Evolutionary conservation across 179 eudicot genomes (phyloP).

Genomic region (Beta macrorhiza): DNA sequence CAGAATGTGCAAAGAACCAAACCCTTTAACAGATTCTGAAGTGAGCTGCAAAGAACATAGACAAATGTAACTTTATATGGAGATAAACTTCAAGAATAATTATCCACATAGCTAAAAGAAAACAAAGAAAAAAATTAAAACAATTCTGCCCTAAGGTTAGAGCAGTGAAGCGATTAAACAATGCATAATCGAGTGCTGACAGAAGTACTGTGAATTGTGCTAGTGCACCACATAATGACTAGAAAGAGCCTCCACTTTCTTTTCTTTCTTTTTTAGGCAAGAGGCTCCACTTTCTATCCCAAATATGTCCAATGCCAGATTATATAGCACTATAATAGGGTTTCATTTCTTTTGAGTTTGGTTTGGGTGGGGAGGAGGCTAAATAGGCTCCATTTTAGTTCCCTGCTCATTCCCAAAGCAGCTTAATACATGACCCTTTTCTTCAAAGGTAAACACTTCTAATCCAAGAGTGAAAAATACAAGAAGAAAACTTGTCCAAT

Average conservation of each 20-base stretch:
- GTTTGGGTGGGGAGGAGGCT: background rate
- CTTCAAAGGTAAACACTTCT: background rate
- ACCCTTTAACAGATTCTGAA: conserved; percentile 62
- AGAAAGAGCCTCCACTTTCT: background rate
- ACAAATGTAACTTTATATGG: conserved; percentile 7
- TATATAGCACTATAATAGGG: background rate
- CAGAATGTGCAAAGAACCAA: conserved; percentile 61
- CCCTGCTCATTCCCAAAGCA: background rate
- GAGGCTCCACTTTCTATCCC: no score
- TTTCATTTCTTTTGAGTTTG: background rate
- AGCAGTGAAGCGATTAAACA: background rate
- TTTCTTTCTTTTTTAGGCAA: no score
- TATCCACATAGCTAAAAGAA: background rate
- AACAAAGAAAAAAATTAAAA: background rate
- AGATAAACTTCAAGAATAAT: background rate
- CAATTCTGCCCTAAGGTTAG: background rate
- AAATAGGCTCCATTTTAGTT: background rate
- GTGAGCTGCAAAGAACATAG: conserved; percentile 43
- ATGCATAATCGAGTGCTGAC: background rate
- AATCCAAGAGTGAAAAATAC: background rate
- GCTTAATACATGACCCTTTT: background rate
- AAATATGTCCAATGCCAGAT: background rate
- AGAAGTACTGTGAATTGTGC: background rate
- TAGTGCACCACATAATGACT: background rate
- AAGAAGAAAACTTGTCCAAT: background rate